A percentile compares a stretch with the other conserved stretches of the same genome.
Conservation (phyloP, 2,329 filamentous ascomycete genomes). For the Penicillium glabrum region DNA sequence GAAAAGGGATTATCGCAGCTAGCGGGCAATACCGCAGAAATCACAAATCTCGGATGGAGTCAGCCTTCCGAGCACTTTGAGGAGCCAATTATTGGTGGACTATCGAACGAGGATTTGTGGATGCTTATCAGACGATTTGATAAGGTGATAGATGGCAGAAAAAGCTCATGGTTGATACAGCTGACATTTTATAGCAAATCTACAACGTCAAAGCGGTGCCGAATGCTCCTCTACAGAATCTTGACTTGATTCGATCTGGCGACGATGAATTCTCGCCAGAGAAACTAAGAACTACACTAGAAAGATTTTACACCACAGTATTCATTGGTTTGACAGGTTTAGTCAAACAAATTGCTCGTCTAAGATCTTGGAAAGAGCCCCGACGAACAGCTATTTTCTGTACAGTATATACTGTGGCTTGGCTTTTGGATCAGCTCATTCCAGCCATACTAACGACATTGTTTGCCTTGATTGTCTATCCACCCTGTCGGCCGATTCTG, state of each 20-base stretch:
- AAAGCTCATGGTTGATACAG: constrained; percentile 1
- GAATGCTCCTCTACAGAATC: constrained; percentile 60
- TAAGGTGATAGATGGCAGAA: constrained; percentile 51
- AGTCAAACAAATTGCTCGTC: constrained; percentile 71
- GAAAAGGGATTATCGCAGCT: constrained; percentile 19
- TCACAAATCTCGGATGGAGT: constrained; percentile 23
- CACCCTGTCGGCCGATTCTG: constrained; percentile 59
- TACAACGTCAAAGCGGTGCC: constrained; percentile 70
- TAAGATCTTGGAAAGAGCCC: constrained; percentile 77
- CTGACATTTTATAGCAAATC: constrained; percentile 54
- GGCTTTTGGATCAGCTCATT: constrained; percentile 69
- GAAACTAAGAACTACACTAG: constrained; percentile 74
- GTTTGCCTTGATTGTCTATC: constrained; percentile 66
- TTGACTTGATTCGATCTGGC: constrained; percentile 79
- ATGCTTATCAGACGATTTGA: constrained; percentile 71
- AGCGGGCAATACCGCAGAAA: constrained; percentile 10
- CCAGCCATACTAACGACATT: constrained; percentile 60
- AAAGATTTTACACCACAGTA: constrained; percentile 79
- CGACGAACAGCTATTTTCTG: constrained; percentile 68
- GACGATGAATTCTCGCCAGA: constrained; percentile 84
- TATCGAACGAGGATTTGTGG: constrained; percentile 74
- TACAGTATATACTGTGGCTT: constrained; percentile 63
- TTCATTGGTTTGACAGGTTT: constrained; percentile 64
- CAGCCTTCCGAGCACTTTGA: constrained; percentile 8
- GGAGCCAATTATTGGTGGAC: constrained; percentile 60